These are phyloP conservation scores for Balakata baccata DNA, from an alignment of 345 rosid species.

Conservation along the genomic window DNA sequence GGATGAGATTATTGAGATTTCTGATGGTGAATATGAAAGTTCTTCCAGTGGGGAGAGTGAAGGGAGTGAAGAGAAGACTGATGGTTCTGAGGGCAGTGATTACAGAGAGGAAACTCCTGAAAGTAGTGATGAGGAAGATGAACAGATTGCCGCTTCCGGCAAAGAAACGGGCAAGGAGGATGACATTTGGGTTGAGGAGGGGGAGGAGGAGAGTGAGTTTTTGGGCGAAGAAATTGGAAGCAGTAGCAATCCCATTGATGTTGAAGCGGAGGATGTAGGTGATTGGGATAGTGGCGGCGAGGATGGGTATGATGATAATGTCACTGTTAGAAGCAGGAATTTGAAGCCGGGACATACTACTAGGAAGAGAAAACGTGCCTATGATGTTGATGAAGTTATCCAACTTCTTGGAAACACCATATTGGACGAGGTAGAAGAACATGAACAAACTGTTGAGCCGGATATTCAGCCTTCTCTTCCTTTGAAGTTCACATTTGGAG, in stretches of 20 bases:
- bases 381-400: conserved; percentile 15
- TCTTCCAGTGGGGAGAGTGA: no score
- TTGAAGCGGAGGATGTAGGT: no score
- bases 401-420: conserved; percentile 30
- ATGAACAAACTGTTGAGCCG: conserved; percentile 1
- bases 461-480: conserved; percentile 23
- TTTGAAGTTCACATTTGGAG: conserved; percentile 41
- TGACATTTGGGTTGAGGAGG: no score
- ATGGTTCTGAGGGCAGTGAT: no score
- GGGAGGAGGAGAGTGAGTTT: no score
- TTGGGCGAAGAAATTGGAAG: no score
- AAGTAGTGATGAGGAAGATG: neutral
- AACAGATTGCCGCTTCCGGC: neutral
- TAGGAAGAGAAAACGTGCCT: neutral
- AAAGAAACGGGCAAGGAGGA: no score
- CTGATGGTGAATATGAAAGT: neutral
- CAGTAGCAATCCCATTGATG: no score
- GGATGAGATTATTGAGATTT: neutral
- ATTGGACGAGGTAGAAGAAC: conserved; percentile 11
- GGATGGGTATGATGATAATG: neutral
- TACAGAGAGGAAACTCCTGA: no score
- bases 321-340: neutral
- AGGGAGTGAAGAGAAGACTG: no score
- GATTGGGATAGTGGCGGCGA: neutral
- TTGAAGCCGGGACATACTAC: neutral